Conservation (phyloP, 495 filamentous ascomycete genomes). For the Trichoderma parareesei region DNA sequence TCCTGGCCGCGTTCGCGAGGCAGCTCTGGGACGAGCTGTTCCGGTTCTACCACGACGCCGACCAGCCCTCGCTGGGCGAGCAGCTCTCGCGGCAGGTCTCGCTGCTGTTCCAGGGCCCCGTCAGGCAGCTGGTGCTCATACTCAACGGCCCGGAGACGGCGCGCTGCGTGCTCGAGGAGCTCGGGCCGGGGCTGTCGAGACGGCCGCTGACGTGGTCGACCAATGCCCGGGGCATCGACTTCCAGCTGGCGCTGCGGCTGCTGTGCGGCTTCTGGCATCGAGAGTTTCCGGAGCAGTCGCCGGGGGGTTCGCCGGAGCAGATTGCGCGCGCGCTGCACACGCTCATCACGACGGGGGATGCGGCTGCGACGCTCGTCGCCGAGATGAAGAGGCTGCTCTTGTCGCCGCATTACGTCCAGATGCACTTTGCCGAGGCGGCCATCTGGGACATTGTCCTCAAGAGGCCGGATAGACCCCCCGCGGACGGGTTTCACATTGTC, state of each 20-base stretch:
- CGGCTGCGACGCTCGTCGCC: background rate
- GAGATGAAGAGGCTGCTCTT: constrained; percentile 1
- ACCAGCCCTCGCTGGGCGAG: background rate
- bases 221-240: constrained; percentile 4
- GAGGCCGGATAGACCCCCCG: background rate
- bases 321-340: constrained; percentile 10
- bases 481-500: constrained; percentile 10
- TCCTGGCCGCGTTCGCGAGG: background rate
- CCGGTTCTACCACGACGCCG: background rate
- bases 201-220: constrained; percentile 3
- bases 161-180: constrained; percentile 9
- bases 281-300: constrained; percentile 7
- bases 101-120: constrained; percentile 7
- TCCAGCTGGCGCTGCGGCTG: constrained; percentile 6
- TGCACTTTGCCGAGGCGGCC: constrained; percentile 11
- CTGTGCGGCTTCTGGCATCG: constrained; percentile 10
- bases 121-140: constrained; percentile 6
- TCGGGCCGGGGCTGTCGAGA: constrained; percentile 4
- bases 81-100: constrained; percentile 3
- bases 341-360: constrained; percentile 4
- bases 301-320: constrained; percentile 9
- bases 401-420: constrained; percentile 11
- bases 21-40: constrained; percentile 13
- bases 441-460: constrained; percentile 9
- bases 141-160: constrained; percentile 8